Conservation (phyloP, 1,284 basidiomycete species). For the Trichosporon coremiiforme region DNA sequence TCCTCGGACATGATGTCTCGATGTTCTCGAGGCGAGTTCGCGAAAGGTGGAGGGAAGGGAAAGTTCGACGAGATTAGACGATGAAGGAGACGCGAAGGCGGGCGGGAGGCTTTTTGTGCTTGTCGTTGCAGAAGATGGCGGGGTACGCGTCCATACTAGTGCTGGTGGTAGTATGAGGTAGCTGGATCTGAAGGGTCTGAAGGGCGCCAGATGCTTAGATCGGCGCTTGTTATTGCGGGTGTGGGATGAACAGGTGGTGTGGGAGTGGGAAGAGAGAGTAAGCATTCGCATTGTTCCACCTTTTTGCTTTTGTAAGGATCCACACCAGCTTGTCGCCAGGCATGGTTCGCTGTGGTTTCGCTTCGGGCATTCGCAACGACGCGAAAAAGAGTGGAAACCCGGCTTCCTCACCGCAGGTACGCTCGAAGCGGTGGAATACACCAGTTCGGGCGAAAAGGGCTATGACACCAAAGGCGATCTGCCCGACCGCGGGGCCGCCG, state of each 20-base stretch:
- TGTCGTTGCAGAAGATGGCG: not conserved
- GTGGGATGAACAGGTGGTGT: not conserved
- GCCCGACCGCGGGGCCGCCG: not conserved
- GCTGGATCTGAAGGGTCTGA: not conserved
- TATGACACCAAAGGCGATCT: not conserved
- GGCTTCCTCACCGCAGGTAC: not conserved
- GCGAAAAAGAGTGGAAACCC: slow-evolving; percentile 10
- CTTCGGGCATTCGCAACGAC: not conserved
- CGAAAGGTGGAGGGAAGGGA: no score
- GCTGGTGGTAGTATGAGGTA: not conserved
- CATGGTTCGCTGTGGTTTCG: not conserved
- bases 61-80: not conserved
- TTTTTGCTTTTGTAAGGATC: not conserved
- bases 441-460: slow-evolving; percentile 3
- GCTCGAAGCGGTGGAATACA: not conserved
- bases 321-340: not conserved
- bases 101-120: not conserved
- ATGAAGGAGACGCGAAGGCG: not conserved
- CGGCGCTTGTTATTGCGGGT: not conserved
- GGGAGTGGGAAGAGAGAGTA: not conserved
- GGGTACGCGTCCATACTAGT: slow-evolving; percentile 12
- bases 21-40: not conserved
- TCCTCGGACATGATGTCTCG: not conserved
- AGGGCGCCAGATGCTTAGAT: not conserved
- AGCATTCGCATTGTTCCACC: not conserved